A percentile compares a stretch with the other conserved stretches of the same genome.
These are phyloP conservation scores for Chaetomium strumarium DNA, from an alignment of 2,329 filamentous ascomycete genomes.

Conservation along the genomic window DNA sequence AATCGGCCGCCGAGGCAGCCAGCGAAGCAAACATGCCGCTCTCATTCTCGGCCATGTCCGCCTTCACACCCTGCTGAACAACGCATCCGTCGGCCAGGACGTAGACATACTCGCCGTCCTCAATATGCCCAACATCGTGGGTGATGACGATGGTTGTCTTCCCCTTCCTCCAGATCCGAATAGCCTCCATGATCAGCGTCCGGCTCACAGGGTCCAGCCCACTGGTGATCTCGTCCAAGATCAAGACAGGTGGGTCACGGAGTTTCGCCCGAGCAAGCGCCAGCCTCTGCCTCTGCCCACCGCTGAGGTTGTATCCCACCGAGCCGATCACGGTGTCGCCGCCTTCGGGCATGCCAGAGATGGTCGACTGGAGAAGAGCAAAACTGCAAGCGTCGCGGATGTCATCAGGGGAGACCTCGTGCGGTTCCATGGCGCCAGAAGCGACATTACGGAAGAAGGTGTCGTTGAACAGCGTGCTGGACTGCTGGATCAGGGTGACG, in stretches of 20 bases:
- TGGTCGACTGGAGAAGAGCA: slow-evolving; percentile 62
- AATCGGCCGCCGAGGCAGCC: slow-evolving; percentile 23
- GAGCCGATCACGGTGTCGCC: slow-evolving; percentile 66
- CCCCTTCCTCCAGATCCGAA: slow-evolving; percentile 68
- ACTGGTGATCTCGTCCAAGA: slow-evolving; percentile 85
- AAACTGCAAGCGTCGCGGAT: slow-evolving; percentile 59
- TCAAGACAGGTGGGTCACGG: slow-evolving; percentile 70
- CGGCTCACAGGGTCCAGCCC: slow-evolving; percentile 72
- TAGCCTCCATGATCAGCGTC: slow-evolving; percentile 62
- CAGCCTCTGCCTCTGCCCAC: slow-evolving; percentile 77
- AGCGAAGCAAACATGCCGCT: slow-evolving; percentile 44
- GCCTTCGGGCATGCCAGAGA: slow-evolving; percentile 61
- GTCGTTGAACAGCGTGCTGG: slow-evolving; percentile 74
- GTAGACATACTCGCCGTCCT: slow-evolving; percentile 68
- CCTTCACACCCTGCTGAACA: slow-evolving; percentile 61
- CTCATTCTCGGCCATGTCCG: slow-evolving; percentile 43
- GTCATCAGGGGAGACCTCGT: slow-evolving; percentile 44
- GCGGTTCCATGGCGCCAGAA: slow-evolving; percentile 54
- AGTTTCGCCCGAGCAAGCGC: slow-evolving; percentile 73
- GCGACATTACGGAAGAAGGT: slow-evolving; percentile 73
- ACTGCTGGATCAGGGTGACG: slow-evolving; percentile 76
- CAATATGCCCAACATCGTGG: slow-evolving; percentile 76
- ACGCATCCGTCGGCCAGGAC: slow-evolving; percentile 66
- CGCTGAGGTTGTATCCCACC: slow-evolving; percentile 68
- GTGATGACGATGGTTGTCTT: slow-evolving; percentile 94